Evolutionary conservation across 495 filamentous ascomycete genomes (phyloP), one percentile per base, ranked within the genome.

Genomic region (Talaromyces trachyspermus): DNA sequence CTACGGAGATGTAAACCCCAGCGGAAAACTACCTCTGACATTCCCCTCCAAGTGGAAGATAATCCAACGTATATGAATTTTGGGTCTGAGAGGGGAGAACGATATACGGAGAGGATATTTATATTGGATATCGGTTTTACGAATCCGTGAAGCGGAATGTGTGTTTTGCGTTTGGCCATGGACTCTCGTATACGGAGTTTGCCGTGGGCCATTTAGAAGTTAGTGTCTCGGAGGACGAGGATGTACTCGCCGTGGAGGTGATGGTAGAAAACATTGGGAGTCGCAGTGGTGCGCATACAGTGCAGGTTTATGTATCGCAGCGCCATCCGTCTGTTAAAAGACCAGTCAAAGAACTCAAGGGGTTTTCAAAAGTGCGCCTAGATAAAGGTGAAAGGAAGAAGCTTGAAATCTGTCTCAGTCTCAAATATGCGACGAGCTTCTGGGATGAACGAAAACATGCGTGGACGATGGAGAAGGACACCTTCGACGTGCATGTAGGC

Each of bases 91-190:
- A 55, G 84, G 81, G 65, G 81, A 81, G 66, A 71, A 43, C 75
- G 72, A 44, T 83, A 8, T 88, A 88, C 49, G 79, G 82, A 23
- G 84, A 88, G 62, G 79, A 78, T 41, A 62, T 89, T 19, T 88
- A 80, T 62, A 78, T 86, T 42, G 85, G 86, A 2, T 89, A 91
- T 59, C 69, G 83, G 7, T 81, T 82, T 59, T 89, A 88, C 60
- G 86, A 91, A 7, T 20, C 22, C 15, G 18, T 40, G 3, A 24
- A 40, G 11, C 17, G 22, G 10, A 11, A 15, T 24, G 37, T 40
- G 5, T 24, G 17, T 11, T 40, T 40, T 40, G 11, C 37, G 11
- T 40, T 40, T 15, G 37, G 37, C 2, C 37, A 40, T 40, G 37
- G 37, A 4, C 22, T 40, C 17, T 40, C 37, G 9, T 40, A 40